Evolutionary conservation across 345 rosid species (phyloP), one percentile per base, ranked within the genome.

Genomic region (Camelina hispida): DNA sequence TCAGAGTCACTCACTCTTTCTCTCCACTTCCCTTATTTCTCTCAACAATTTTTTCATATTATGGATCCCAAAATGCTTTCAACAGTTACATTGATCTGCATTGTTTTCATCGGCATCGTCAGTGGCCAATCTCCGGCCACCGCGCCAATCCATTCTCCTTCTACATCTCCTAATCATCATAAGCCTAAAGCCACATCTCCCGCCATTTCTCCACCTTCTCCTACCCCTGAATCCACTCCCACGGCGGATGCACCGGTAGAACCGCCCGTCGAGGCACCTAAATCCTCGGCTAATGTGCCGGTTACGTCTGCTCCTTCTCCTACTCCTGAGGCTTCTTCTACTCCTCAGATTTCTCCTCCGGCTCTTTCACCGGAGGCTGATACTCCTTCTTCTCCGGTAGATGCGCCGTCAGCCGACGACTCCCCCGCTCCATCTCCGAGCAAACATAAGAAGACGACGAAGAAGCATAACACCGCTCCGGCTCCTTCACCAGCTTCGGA

Each of bases 351-450:
- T 61, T 75, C 84, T 25, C 83, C 90, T 2, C 81, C 87, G 0
- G 81, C 73, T 70, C 81, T 81, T 11, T 61, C 88, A 42, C 88
- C 91, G 13, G 80, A 81, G 17, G 12, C 55, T 44, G 28, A 80
- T 22, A 47, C 77, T 63, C 69, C 79, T 56, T 44, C 68, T 1
- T 57, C 75, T 32, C 78, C 75, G 4, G 70, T 2, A 0, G 46
- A 52, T 0, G 66, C 84, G 0, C 82, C 84, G 1, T 64, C 75
- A 9, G 57, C 66, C 0, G 13, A 9, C 0, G 84, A 87, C 3
- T 85, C 74, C 4, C 93, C 93, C 1, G 93, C 93, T 37, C 95
- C 96, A 15, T 77, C 88, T 35, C 89, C 93, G 1, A 83, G 79
- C 80, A 83, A 86, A 20, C 68, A 75, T 2, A 20, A 40, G 48